Conservation (phyloP, 768 basidiomycete species). For the Neoboletus magnificus region DNA sequence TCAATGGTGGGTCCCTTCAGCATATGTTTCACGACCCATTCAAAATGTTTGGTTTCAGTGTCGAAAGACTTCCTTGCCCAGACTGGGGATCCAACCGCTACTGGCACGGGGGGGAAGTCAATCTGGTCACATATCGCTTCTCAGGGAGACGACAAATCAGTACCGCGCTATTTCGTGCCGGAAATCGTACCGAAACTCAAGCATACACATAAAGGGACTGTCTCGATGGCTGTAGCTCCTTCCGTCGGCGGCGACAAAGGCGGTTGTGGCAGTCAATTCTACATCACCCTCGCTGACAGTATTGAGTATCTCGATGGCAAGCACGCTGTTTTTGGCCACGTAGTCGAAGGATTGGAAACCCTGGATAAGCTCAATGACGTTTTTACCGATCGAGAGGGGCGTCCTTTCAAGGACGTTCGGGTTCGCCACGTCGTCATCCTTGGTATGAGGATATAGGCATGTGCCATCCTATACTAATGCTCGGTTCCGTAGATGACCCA, state of each 20-base stretch:
- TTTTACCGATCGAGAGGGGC: conserved; percentile 81
- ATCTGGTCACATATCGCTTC: conserved; percentile 75
- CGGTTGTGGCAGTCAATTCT: conserved; percentile 96
- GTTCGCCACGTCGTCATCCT: conserved; percentile 95
- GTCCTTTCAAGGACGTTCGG: conserved; percentile 91
- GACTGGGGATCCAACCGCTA: conserved; percentile 92
- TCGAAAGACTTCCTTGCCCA: conserved; percentile 98
- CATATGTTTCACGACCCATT: neutral
- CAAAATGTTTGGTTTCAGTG: conserved; percentile 45
- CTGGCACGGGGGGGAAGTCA: conserved; percentile 90
- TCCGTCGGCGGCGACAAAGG: conserved; percentile 58
- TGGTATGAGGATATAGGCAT: conserved; percentile 44
- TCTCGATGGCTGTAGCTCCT: conserved; percentile 98
- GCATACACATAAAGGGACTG: conserved; percentile 80
- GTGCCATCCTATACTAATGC: conserved; percentile 1
- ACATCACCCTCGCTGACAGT: conserved; percentile 85
- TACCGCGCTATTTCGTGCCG: conserved; percentile 84
- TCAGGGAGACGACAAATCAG: conserved; percentile 28
- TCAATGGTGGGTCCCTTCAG: conserved; percentile 71
- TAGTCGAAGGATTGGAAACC: conserved; percentile 92
- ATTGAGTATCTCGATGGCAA: conserved; percentile 95
- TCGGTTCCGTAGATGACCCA: conserved; percentile 71
- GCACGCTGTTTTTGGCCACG: conserved; percentile 93
- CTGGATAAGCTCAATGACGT: conserved; percentile 91
- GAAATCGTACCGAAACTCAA: conserved; percentile 80